Evolutionary conservation across 1,139 yeast species (phyloP), one percentile per base, ranked within the genome.

Genomic region (Candida sanyaensis): DNA sequence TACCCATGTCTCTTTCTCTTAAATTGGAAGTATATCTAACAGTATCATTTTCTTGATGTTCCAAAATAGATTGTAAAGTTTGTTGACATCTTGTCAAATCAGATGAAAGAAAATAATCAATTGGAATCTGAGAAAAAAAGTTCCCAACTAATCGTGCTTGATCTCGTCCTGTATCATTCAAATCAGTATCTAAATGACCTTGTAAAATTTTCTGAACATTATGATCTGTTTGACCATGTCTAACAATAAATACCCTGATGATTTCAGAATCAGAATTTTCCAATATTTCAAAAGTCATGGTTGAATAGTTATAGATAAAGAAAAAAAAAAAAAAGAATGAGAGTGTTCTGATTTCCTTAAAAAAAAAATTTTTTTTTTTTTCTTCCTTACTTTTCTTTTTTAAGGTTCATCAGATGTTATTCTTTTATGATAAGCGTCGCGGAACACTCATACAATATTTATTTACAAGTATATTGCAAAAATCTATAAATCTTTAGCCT

Each of bases 201-300:
- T 88, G 96, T 41, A 88, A 66, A 43, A 86, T 84, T 62, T 82
- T 83, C 50, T 76, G 62, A 23, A 76, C 72, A 61, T 88, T 88
- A 62, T 84, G 83, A 50, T 83, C 83, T 0, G 96, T 88, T 62
- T 86, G 93, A 3, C 96, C 96, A 58, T 88, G 96, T 58, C 96
- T 78, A 5, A 88, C 79, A 3, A 87, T 63, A 55, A 85, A 83
- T 1, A 88, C 62, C 24, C 90, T 71, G 3, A 86, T 66, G 2
- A 65, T 60, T 1, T 64, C 55, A 0, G 63, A 58, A 57, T 80
- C 75, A 3, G 53, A 54, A 56, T 79, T 78, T 34, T 60, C 55
- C 6, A 56, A 52, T 6, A 68, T 58, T 40, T 62, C 66, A 36
- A 61, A 55, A 3, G 74, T 70, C 75, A 69, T 70, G 13, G n/a